These are phyloP conservation scores for Stygiomarasmius scandens DNA, from an alignment of 1,284 basidiomycete genomes.

Conservation along the genomic window DNA sequence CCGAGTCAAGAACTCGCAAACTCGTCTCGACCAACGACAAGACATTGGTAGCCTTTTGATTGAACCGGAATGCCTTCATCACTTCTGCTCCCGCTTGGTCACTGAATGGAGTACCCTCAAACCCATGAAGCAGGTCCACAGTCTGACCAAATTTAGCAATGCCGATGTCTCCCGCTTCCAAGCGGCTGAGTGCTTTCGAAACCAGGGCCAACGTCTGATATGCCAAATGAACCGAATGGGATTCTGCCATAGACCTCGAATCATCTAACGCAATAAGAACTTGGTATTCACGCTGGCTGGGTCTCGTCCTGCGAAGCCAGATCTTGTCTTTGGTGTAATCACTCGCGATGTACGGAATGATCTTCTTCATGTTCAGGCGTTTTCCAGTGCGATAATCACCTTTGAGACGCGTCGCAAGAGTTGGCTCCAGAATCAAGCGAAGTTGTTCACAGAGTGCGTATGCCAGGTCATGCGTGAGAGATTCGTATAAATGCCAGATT, in stretches of 20 bases:
- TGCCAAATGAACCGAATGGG: slow-evolving; percentile 90
- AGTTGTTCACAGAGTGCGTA: slow-evolving; percentile 95
- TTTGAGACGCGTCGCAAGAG: slow-evolving; percentile 90
- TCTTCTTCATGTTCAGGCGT: slow-evolving; percentile 98
- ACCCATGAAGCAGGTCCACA: slow-evolving; percentile 89
- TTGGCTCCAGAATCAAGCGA: slow-evolving; percentile 95
- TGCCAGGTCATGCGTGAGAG: slow-evolving; percentile 89
- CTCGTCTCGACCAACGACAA: slow-evolving; percentile 85
- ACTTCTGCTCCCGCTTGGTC: slow-evolving; percentile 81
- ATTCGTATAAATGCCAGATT: slow-evolving; percentile 90
- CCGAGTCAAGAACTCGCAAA: slow-evolving; percentile 74
- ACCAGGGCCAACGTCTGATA: slow-evolving; percentile 95
- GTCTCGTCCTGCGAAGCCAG: slow-evolving; percentile 94
- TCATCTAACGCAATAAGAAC: slow-evolving; percentile 95
- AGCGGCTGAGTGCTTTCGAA: slow-evolving; percentile 85
- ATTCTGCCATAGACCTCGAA: slow-evolving; percentile 95
- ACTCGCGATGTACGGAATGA: slow-evolving; percentile 97
- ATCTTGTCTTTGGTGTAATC: slow-evolving; percentile 99
- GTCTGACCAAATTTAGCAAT: slow-evolving; percentile 90
- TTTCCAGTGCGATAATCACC: slow-evolving; percentile 99
- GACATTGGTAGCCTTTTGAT: slow-evolving; percentile 92
- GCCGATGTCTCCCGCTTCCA: slow-evolving; percentile 94
- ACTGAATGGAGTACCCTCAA: slow-evolving; percentile 78
- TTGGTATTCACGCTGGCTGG: slow-evolving; percentile 95
- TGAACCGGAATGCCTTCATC: slow-evolving; percentile 86